A percentile compares a stretch with the other conserved stretches of the same genome.
These are phyloP conservation scores for Pseudogymnoascus sp. DNA, from an alignment of 2,329 filamentous ascomycete species.

Conservation along the genomic window DNA sequence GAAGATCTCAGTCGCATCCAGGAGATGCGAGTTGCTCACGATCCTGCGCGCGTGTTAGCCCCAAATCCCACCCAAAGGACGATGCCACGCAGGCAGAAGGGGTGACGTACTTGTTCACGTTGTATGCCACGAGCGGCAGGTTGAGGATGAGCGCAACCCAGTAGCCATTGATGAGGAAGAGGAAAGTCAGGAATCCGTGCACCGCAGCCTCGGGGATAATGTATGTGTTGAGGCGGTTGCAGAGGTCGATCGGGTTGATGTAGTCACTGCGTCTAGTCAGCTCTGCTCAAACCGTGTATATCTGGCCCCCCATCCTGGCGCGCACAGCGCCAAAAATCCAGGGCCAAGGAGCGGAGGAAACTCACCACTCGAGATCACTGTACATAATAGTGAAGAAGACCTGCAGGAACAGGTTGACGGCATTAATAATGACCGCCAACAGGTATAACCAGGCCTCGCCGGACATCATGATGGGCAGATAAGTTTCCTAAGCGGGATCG, in stretches of 20 bases:
- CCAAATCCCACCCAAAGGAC: neutral
- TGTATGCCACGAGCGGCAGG: conserved; percentile 83
- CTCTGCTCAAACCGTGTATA: neutral
- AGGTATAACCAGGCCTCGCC: conserved; percentile 98
- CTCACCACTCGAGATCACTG: conserved; percentile 97
- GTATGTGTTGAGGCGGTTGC: conserved; percentile 99
- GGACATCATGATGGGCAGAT: conserved; percentile 58
- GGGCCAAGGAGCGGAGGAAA: conserved; percentile 20
- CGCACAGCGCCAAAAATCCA: neutral
- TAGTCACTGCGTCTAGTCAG: conserved; percentile 62
- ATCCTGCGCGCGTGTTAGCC: conserved; percentile 51
- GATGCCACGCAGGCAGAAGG: neutral
- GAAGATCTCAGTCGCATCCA: conserved; percentile 99
- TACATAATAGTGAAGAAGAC: conserved; percentile 99
- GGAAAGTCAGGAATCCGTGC: conserved; percentile 85
- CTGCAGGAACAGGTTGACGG: conserved; percentile 98
- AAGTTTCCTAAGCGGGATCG: neutral
- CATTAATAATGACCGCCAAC: conserved; percentile 96
- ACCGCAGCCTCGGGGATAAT: conserved; percentile 98
- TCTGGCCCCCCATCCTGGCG: neutral
- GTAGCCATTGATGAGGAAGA: conserved; percentile 98
- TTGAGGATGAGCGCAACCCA: conserved; percentile 92
- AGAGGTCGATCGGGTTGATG: conserved; percentile 99
- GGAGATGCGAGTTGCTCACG: conserved; percentile 88
- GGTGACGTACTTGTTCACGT: conserved; percentile 83